These are phyloP conservation scores for Trypanosoma boissoni DNA, from an alignment of 208 protist species.

Conservation along the genomic window DNA sequence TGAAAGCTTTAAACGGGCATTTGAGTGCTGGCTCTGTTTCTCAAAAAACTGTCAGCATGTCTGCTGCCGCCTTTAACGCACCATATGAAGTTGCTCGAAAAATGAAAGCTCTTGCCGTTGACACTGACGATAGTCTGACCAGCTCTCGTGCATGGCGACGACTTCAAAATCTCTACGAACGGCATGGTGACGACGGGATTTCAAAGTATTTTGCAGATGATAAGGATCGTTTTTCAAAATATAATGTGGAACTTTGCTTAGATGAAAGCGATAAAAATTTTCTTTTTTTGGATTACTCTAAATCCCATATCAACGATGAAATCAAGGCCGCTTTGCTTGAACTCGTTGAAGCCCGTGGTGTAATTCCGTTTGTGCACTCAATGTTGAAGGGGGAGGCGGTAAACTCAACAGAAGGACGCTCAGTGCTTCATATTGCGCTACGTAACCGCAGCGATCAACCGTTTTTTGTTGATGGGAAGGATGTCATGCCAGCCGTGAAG, in stretches of 20 bases:
- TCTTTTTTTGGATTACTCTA: conserved; percentile 95
- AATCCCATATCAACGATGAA: conserved; percentile 94
- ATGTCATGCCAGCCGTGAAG: conserved; percentile 95
- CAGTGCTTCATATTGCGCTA: conserved; percentile 96
- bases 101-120: conserved; percentile 33
- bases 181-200: conserved; percentile 54
- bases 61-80: conserved; percentile 58
- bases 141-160: conserved; percentile 52
- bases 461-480: conserved; percentile 91
- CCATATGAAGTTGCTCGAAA: conserved; percentile 53
- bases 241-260: conserved; percentile 66
- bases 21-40: conserved; percentile 35
- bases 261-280: conserved; percentile 64
- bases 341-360: conserved; percentile 79
- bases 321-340: conserved; percentile 83
- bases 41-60: conserved; percentile 40
- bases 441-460: conserved; percentile 90
- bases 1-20: conserved; percentile 40
- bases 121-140: conserved; percentile 37
- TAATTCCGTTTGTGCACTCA: conserved; percentile 66
- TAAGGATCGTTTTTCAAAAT: conserved; percentile 54
- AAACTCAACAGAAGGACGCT: conserved; percentile 93
- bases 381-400: conserved; percentile 96
- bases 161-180: conserved; percentile 69
- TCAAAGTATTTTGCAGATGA: conserved; percentile 65